Evolutionary conservation across 169 alveolate genomes (phyloP), one percentile per base, ranked within the genome.

Genomic region (Theileria annulata): DNA sequence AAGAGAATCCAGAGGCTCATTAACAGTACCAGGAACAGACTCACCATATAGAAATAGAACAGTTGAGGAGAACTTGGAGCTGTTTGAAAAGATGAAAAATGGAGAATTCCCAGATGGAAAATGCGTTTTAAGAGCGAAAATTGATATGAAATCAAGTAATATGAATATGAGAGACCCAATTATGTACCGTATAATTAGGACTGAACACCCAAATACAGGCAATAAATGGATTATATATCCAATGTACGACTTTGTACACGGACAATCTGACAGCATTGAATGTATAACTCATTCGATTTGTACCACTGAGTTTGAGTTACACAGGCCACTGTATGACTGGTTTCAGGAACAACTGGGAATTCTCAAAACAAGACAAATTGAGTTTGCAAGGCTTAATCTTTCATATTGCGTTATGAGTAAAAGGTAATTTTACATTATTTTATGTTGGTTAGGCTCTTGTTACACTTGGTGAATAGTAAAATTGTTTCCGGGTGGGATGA

Each of bases 271-370:
- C 80, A 95, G 99, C 15, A 91, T 98, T 33, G 99, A 98, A 89
- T 89, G 93, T 70, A 96, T 98, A 60, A 97, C 99, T 35, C 99
- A 98, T 90, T 96, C 99, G 56, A 95, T 98, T 66, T 98, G 99
- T 85, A 98, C 99, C 0, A 82, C 98, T 71, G 99, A 98, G 89
- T 98, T 98, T 79, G 99, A 98, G 86, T 94, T 96, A 64, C 98
- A 99, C 87, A 91, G 99, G 58, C 99, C 98, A 28, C 93, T 98
- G 35, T 98, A 98, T 89, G 99, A 97, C 87, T 98, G 99, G 99
- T 93, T 98, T 48, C 95, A 96, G 79, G 96, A 93, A 42, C 95
- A 96, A 31, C 92, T 96, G 28, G 97, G 91, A 63, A 84, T 96
- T 17, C 71, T 66, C 13, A 87, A 77, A 51, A 91, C 97, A 5